Conservation (phyloP, 257 asterid genomes). For the Craterostigma plantagineum region DNA sequence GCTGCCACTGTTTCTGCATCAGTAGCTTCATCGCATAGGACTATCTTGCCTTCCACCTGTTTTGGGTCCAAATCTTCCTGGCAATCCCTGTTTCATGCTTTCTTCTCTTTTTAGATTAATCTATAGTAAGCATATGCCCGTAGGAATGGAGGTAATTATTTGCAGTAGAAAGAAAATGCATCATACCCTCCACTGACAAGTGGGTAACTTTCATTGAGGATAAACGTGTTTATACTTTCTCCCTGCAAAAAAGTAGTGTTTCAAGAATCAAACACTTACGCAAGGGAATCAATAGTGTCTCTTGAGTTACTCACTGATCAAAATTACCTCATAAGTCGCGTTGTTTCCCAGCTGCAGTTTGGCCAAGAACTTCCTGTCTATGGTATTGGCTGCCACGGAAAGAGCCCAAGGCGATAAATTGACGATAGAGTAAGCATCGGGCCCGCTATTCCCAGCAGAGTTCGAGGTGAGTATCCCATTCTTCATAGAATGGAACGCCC, state of each 20-base stretch:
- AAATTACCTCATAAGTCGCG: constrained; percentile 16
- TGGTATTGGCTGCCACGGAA: constrained; percentile 51
- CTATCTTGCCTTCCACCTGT: constrained; percentile 50
- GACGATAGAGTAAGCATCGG: constrained; percentile 10
- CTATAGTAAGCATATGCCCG: not conserved
- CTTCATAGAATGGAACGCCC: constrained; percentile 40
- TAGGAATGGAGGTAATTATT: too few species aligned
- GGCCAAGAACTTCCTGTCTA: constrained; percentile 29
- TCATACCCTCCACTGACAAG: too few species aligned
- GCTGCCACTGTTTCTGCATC: constrained; percentile 12
- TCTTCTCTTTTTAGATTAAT: constrained; percentile 12
- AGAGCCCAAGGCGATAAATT: constrained; percentile 59
- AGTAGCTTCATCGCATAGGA: constrained; percentile 23
- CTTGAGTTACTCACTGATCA: not conserved
- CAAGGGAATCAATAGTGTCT: not conserved
- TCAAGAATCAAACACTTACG: not conserved
- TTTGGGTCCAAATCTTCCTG: constrained; percentile 8
- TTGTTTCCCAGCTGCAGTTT: constrained; percentile 32
- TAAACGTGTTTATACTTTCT: too few species aligned
- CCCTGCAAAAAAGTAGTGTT: not conserved
- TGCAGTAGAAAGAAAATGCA: not conserved
- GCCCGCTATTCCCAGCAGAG: constrained; percentile 53
- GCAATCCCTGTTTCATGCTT: constrained; percentile 22
- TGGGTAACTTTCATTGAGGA: too few species aligned
- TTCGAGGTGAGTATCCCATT: constrained; percentile 33